Base-by-base conservation (phyloP, 2,329 filamentous ascomycete genomes). In the Fusarium sterilihyphosum region DNA sequence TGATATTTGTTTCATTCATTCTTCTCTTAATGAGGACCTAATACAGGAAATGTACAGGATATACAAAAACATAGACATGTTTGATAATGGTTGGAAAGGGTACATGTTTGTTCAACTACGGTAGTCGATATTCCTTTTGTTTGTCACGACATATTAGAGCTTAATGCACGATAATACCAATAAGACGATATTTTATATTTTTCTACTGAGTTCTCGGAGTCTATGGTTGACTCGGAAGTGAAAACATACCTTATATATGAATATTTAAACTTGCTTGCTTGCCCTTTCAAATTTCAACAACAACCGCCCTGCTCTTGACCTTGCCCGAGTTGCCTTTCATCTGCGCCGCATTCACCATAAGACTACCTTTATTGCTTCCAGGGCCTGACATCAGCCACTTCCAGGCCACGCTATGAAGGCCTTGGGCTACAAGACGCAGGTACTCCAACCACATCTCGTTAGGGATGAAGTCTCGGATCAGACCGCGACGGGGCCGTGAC, bases 281-380 rank as follows among this genome's bases (percentile, higher is more conserved):
- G 13, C 22, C 12, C 31, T 24, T 53, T 62, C 66, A 82, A 31
- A 83, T 80, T 47, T 83, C 82, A 33, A 84, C 80, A 3, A 84
- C 80, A 17, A 83, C 75, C 12, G 81, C 81, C 33, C 82, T 75
- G 50, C 83, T 87, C 35, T 83, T 84, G 46, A 88, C 78, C 70
- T 82, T 85, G 6, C 87, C 87, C 3, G 87, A 86, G 67, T 86
- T 87, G 17, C 87, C 86, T 72, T 87, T 82, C 84, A 89, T 88
- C 76, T 90, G 88, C 3, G 85, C 86, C 3, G 88, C 89, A 74
- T 91, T 91, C 37, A 90, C 85, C 84, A 91, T 84, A 33, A 90
- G 71, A 14, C 85, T 83, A 22, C 88, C 87, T 41, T 85, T 81
- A 66, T 86, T 86, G 12, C 83, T 84, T 14, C 86, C 86, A 2